Conservation (phyloP, 805 yeast genomes). For the Geotrichum ghanense region DNA sequence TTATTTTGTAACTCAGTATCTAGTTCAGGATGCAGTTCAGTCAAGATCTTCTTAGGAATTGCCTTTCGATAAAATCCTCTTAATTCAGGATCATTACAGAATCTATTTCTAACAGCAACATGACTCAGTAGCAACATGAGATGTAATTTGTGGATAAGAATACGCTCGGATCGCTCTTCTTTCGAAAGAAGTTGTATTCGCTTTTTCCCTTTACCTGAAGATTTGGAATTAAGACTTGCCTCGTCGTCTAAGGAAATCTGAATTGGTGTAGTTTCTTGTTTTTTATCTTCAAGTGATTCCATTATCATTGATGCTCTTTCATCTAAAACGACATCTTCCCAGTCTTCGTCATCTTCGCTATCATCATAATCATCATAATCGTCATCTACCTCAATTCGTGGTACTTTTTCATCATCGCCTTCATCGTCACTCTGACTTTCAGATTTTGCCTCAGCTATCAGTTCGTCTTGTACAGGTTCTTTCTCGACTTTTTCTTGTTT, state of each 20-base stretch:
- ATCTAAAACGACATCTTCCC: slow-evolving; percentile 30
- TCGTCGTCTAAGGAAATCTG: background rate
- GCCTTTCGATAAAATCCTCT: slow-evolving; percentile 31
- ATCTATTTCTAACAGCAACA: slow-evolving; percentile 55
- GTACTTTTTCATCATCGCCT: background rate
- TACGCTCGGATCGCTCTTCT: slow-evolving; percentile 48
- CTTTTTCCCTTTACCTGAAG: background rate
- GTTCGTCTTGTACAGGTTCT: background rate
- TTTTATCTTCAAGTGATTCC: background rate
- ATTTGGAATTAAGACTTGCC: background rate
- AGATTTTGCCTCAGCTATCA: background rate
- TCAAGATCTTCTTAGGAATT: slow-evolving; percentile 37
- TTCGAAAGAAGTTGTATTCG: slow-evolving; percentile 7
- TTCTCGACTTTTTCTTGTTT: background rate
- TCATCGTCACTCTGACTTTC: too few relatives aligned
- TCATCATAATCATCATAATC: slow-evolving; percentile 17
- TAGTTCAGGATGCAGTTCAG: slow-evolving; percentile 37
- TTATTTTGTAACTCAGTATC: slow-evolving; percentile 7
- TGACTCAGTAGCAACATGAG: slow-evolving; percentile 52
- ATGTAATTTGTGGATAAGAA: slow-evolving; percentile 45
- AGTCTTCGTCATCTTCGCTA: slow-evolving; percentile 26
- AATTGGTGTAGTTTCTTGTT: background rate
- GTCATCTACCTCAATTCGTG: slow-evolving; percentile 12
- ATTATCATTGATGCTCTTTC: background rate
- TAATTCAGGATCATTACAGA: slow-evolving; percentile 50